Conservation (phyloP, 441 rosid genomes). For the Manihot esculenta region DNA sequence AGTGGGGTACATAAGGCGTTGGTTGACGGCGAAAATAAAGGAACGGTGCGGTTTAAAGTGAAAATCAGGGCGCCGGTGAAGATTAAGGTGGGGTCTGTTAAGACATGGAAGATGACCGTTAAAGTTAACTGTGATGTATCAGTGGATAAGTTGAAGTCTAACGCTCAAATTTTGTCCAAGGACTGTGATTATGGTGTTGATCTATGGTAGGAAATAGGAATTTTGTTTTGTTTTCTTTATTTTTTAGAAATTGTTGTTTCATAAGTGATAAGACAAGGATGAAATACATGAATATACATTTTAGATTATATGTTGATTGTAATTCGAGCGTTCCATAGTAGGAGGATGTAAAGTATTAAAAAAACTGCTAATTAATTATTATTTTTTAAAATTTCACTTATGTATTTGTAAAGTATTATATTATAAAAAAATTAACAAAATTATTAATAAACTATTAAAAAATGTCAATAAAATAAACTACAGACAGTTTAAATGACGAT, state of each 20-base stretch:
- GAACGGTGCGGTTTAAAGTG: conserved; percentile 54
- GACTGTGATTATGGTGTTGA: conserved; percentile 57
- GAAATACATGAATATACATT: too few species aligned
- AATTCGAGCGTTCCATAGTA: too few species aligned
- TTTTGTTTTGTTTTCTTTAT: not conserved
- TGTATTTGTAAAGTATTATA: too few species aligned
- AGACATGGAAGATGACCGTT: conserved; percentile 69
- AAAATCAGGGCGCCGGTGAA: conserved; percentile 56
- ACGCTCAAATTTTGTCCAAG: conserved; percentile 46
- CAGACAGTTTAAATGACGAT: too few species aligned
- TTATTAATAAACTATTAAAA: too few species aligned
- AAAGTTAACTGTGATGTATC: conserved; percentile 64
- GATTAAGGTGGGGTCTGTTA: conserved; percentile 70
- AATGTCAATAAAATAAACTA: too few species aligned
- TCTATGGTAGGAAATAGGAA: conserved; percentile 36
- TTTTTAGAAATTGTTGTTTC: not conserved
- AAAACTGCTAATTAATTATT: too few species aligned
- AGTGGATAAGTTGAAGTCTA: conserved; percentile 61
- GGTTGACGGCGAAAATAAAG: conserved; percentile 25
- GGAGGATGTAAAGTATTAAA: too few species aligned
- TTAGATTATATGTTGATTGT: too few species aligned
- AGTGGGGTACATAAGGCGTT: conserved; percentile 28
- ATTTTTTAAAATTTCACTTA: too few species aligned
- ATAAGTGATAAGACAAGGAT: too few species aligned
- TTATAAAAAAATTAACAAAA: too few species aligned